Conservation (phyloP, 2,329 filamentous ascomycete genomes). For the Acarospora socialis region DNA sequence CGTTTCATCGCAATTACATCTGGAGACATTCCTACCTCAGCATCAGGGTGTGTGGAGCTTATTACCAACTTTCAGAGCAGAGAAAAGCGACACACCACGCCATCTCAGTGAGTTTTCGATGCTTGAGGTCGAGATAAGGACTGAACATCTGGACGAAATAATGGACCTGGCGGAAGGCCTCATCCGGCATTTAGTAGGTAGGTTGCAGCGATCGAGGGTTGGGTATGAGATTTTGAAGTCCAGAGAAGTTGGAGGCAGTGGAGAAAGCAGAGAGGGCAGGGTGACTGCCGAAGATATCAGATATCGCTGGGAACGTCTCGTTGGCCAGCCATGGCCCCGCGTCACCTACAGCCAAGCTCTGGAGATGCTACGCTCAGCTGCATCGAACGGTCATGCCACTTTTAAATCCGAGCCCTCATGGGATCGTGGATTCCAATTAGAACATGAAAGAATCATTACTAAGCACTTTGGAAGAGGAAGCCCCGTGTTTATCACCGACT, state of each 20-base stretch:
- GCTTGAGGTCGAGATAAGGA: conserved; percentile 83
- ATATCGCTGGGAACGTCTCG: conserved; percentile 59
- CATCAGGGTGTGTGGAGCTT: conserved; percentile 87
- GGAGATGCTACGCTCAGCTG: conserved; percentile 46
- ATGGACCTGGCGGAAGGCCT: conserved; percentile 72
- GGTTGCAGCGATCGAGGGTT: conserved; percentile 35
- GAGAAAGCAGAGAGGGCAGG: conserved; percentile 18
- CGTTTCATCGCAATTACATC: conserved; percentile 84
- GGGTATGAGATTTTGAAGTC: conserved; percentile 42
- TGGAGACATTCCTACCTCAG: conserved; percentile 81
- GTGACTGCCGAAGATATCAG: conserved; percentile 33
- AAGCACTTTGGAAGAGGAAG: conserved; percentile 44
- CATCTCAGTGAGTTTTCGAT: conserved; percentile 98
- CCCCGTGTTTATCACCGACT: conserved; percentile 86
- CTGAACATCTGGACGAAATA: conserved; percentile 54
- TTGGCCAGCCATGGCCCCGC: conserved; percentile 52
- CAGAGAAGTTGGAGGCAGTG: conserved; percentile 6
- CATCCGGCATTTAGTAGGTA: conserved; percentile 44
- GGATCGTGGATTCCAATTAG: conserved; percentile 64
- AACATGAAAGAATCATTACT: conserved; percentile 85
- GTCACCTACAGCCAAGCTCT: conserved; percentile 76
- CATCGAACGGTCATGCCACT: conserved; percentile 29
- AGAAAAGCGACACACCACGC: conserved; percentile 80
- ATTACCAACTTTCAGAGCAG: conserved; percentile 85
- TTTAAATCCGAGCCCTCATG: conserved; percentile 60